phyloP scores from a whole-genome alignment of 2,329 filamentous ascomycete species.

The Trichoderma breve region DNA sequence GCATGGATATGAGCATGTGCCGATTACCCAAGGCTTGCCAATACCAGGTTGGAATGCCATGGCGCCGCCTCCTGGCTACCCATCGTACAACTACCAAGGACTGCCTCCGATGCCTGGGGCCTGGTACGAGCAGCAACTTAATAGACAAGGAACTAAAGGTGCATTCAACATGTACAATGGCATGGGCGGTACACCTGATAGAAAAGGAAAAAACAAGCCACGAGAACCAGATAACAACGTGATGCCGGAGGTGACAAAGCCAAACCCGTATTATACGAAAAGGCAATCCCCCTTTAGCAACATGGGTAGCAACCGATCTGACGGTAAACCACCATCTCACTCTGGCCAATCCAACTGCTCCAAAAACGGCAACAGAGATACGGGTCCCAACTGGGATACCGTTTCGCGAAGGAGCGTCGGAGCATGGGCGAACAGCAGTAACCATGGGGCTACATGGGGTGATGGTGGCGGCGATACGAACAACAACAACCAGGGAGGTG shows the following conservation, averaged over 20 bases:
- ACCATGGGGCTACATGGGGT: constrained; percentile 1
- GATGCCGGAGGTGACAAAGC: constrained; percentile 5
- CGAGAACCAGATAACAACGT: constrained; percentile 21
- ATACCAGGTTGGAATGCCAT: constrained; percentile 26
- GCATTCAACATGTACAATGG: constrained; percentile 4
- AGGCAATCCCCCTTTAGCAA: constrained; percentile 25
- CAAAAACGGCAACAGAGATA: constrained; percentile 13
- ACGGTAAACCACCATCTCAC: constrained; percentile 7
- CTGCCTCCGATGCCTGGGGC: not conserved
- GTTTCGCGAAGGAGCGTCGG: not conserved
- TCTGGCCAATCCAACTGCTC: constrained; percentile 2
- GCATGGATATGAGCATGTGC: constrained; percentile 28
- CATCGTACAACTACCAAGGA: constrained; percentile 8
- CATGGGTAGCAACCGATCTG: constrained; percentile 20
- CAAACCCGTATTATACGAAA: constrained; percentile 16
- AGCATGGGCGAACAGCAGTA: constrained; percentile 12
- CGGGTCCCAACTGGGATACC: not conserved
- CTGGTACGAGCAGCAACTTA: not conserved
- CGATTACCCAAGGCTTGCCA: constrained; percentile 34
- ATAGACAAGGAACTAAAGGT: constrained; percentile 16
- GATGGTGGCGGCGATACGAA: not conserved
- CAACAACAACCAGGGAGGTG: not conserved
- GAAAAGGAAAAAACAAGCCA: not conserved
- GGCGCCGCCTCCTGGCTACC: constrained; percentile 25
- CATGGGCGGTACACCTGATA: not conserved